phyloP scores from a whole-genome alignment of 129 eudicot species.

The Smallanthus sonchifolius region DNA sequence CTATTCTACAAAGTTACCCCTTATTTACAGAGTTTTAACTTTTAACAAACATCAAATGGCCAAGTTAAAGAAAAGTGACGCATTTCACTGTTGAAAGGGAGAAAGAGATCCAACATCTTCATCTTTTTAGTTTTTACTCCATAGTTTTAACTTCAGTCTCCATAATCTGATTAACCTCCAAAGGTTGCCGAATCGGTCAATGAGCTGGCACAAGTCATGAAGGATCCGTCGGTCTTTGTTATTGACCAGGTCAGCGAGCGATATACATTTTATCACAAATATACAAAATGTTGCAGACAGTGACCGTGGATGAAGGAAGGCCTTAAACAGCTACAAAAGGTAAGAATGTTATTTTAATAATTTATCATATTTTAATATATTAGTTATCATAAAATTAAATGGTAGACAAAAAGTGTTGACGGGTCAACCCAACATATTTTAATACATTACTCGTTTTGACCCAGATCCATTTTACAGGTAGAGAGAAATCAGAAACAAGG shows the following conservation, averaged over 20 bases:
- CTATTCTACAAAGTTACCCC: too few species aligned
- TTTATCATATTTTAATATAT: neutral
- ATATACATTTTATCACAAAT: constrained; percentile 21
- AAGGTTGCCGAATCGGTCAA: constrained; percentile 82
- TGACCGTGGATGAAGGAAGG: constrained; percentile 85
- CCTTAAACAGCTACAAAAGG: constrained; percentile 83
- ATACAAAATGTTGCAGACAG: constrained; percentile 81
- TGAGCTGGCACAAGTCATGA: constrained; percentile 87
- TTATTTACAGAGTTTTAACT: constrained; percentile 54
- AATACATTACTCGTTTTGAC: too few species aligned
- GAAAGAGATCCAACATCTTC: constrained; percentile 54
- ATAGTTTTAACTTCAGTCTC: neutral
- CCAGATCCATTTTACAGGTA: constrained; percentile 37
- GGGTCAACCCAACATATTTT: neutral
- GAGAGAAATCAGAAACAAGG: constrained; percentile 78
- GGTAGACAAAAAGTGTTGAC: neutral
- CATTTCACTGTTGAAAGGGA: constrained; percentile 64
- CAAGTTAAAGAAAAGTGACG: constrained; percentile 73
- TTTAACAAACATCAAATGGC: constrained; percentile 63
- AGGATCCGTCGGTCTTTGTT: constrained; percentile 79
- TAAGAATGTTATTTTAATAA: neutral
- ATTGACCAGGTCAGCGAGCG: constrained; percentile 64
- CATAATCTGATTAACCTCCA: neutral
- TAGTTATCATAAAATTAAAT: neutral
- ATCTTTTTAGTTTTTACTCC: neutral